phyloP scores from a whole-genome alignment of 2,329 filamentous ascomycete genomes.

The Alternaria triticimaculans region DNA sequence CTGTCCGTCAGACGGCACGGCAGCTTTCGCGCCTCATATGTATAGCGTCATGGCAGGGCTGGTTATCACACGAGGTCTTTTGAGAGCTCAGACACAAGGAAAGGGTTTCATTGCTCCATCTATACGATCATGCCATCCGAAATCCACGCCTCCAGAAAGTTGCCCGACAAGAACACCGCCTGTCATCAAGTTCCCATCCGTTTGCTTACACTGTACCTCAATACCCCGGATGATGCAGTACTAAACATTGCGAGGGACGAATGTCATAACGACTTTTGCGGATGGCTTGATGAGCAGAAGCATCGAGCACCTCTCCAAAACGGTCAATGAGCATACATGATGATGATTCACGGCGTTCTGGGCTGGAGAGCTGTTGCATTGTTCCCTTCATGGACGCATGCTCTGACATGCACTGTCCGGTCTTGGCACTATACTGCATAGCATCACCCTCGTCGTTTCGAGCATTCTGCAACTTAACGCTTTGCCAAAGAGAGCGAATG shows the following conservation, averaged over 20 bases:
- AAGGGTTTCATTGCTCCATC: background rate
- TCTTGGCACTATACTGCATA: background rate
- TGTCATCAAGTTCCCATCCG: background rate
- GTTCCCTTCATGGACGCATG: background rate
- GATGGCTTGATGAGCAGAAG: background rate
- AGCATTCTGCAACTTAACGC: background rate
- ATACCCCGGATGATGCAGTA: background rate
- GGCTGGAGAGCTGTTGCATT: background rate
- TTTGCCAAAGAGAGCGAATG: background rate
- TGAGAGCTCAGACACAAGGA: background rate
- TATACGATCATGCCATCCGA: background rate
- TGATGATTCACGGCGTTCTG: background rate
- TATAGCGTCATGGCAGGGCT: background rate
- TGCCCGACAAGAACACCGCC: background rate
- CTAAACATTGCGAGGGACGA: background rate
- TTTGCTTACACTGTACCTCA: background rate
- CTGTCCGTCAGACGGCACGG: background rate
- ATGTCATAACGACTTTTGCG: background rate
- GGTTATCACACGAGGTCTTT: background rate
- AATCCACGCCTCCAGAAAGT: background rate
- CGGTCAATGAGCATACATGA: background rate
- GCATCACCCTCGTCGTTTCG: background rate
- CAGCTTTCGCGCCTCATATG: background rate
- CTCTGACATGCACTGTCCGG: background rate
- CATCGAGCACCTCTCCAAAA: background rate